Evolutionary conservation across 495 filamentous ascomycete species (phyloP).

Genomic region (Parathielavia appendiculata): DNA sequence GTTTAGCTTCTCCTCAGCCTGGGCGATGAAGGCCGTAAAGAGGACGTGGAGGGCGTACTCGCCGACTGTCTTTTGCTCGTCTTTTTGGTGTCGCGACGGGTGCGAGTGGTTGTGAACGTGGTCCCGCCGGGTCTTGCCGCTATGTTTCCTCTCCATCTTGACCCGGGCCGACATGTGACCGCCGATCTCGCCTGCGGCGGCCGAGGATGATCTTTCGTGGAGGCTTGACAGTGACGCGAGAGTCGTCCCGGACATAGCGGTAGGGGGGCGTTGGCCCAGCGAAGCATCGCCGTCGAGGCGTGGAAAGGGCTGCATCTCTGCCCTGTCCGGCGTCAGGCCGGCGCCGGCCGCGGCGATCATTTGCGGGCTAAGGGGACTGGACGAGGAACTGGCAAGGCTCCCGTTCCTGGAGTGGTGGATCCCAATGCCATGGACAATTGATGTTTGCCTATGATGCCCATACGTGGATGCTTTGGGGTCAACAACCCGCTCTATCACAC

Average conservation of each 20-base stretch:
- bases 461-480: constrained; percentile 55
- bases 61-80: constrained; percentile 81
- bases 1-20: constrained; percentile 90
- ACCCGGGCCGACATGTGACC: constrained; percentile 33
- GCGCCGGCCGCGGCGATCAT: constrained; percentile 65
- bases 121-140: constrained; percentile 60
- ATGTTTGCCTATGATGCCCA: constrained; percentile 87
- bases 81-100: constrained; percentile 66
- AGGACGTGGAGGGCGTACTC: constrained; percentile 96
- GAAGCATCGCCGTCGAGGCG: constrained; percentile 39
- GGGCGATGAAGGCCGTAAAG: constrained; percentile 82
- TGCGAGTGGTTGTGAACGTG: constrained; percentile 76
- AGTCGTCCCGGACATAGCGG: constrained; percentile 43
- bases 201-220: constrained; percentile 35
- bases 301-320: constrained; percentile 40
- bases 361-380: constrained; percentile 79
- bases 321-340: constrained; percentile 41
- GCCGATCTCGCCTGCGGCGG: constrained; percentile 22
- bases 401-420: constrained; percentile 91
- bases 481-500: constrained; percentile 58
- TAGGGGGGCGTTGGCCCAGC: constrained; percentile 33
- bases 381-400: constrained; percentile 53
- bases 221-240: constrained; percentile 29
- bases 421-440: constrained; percentile 88
- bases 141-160: constrained; percentile 59